A percentile compares a stretch with the other conserved stretches of the same genome.
Conservation (phyloP, 2,329 filamentous ascomycete species). For the Allantophomopsis lycopodina region DNA sequence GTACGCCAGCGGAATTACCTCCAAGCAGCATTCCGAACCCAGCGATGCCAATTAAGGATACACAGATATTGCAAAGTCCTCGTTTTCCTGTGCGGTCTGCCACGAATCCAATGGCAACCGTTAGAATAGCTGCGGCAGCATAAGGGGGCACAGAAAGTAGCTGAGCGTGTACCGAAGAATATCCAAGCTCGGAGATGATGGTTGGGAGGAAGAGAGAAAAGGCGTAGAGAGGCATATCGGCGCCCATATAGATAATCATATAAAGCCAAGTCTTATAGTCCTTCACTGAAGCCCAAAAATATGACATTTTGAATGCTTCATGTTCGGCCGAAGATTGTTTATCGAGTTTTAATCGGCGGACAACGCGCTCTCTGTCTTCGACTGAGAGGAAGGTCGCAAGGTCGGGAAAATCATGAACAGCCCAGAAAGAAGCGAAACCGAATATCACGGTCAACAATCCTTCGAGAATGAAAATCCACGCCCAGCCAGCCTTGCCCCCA, state of each 20-base stretch:
- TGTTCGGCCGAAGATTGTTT: slow-evolving; percentile 62
- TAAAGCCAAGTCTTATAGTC: slow-evolving; percentile 79
- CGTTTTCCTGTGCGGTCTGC: slow-evolving; percentile 63
- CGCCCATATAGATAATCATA: slow-evolving; percentile 68
- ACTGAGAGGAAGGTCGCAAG: slow-evolving; percentile 59
- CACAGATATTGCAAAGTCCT: slow-evolving; percentile 66
- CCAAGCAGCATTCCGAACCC: slow-evolving; percentile 74
- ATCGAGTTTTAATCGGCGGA: slow-evolving; percentile 57
- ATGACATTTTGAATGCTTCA: slow-evolving; percentile 60
- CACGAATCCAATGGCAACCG: slow-evolving; percentile 55
- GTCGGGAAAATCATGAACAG: slow-evolving; percentile 73
- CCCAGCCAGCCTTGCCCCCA: slow-evolving; percentile 40
- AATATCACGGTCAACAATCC: slow-evolving; percentile 58
- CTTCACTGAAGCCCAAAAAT: slow-evolving; percentile 57
- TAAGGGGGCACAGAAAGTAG: slow-evolving; percentile 67
- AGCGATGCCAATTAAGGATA: slow-evolving; percentile 55
- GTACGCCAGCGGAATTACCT: slow-evolving; percentile 45
- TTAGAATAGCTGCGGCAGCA: slow-evolving; percentile 54
- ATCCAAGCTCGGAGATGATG: slow-evolving; percentile 48
- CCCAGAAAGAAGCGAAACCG: slow-evolving; percentile 57
- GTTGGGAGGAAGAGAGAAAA: slow-evolving; percentile 70
- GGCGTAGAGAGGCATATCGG: slow-evolving; percentile 57
- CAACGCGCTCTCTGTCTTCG: slow-evolving; percentile 56
- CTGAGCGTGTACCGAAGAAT: slow-evolving; percentile 50
- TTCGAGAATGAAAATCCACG: slow-evolving; percentile 57